These are phyloP conservation scores for Cercospora zeae-maydis DNA, from an alignment of 2,329 filamentous ascomycete species.

Conservation along the genomic window DNA sequence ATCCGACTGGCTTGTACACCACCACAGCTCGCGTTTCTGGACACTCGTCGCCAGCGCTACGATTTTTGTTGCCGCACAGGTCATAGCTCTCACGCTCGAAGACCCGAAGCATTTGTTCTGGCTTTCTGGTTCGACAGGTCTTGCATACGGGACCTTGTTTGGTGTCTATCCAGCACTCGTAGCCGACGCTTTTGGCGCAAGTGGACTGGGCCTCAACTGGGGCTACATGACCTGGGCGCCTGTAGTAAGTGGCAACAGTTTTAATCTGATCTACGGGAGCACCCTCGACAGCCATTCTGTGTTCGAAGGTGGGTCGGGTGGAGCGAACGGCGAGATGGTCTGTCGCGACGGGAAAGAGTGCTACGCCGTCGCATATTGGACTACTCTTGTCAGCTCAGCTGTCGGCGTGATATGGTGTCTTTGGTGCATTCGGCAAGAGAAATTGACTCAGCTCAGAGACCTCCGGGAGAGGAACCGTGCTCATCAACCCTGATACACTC, in stretches of 20 bases:
- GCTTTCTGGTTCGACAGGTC: slow-evolving; percentile 77
- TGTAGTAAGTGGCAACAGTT: slow-evolving; percentile 82
- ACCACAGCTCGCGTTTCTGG: slow-evolving; percentile 80
- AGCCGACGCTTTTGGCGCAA: slow-evolving; percentile 86
- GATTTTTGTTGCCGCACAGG: slow-evolving; percentile 76
- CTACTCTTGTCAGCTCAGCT: slow-evolving; percentile 70
- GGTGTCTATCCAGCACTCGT: slow-evolving; percentile 85
- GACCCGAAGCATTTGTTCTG: slow-evolving; percentile 74
- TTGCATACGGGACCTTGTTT: slow-evolving; percentile 91
- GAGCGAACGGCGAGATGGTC: slow-evolving; percentile 51
- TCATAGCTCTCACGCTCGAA: slow-evolving; percentile 68
- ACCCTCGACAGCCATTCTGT: slow-evolving; percentile 81
- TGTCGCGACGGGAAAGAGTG: slow-evolving; percentile 77
- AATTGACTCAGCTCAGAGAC: slow-evolving; percentile 27
- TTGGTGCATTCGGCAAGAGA: slow-evolving; percentile 57
- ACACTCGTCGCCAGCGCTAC: slow-evolving; percentile 74
- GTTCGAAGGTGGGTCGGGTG: slow-evolving; percentile 54
- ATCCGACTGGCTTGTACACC: slow-evolving; percentile 84
- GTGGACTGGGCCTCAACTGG: slow-evolving; percentile 91
- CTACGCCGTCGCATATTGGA: slow-evolving; percentile 75
- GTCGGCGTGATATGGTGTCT: slow-evolving; percentile 67
- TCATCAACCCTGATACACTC: slow-evolving; percentile 18
- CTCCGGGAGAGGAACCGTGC: slow-evolving; percentile 14
- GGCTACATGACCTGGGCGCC: slow-evolving; percentile 89
- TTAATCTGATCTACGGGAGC: slow-evolving; percentile 83